Base-by-base conservation (phyloP, 1,139 yeast genomes). In the Schwanniomyces etchellsii region DNA sequence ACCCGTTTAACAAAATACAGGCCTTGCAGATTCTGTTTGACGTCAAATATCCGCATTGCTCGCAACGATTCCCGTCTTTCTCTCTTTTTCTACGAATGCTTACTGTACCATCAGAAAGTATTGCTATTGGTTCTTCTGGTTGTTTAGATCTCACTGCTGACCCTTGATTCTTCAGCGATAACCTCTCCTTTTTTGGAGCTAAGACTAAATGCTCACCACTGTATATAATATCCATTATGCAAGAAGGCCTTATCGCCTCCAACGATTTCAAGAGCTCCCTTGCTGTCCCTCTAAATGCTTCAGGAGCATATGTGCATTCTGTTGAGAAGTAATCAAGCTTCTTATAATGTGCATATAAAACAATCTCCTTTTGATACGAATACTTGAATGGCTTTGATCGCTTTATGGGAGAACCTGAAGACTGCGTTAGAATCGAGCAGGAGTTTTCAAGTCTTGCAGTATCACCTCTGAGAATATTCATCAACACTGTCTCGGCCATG, bases 281-380 rank as follows among this genome's bases (percentile, higher is more conserved):
- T 0, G 98, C 96, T 0, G 98, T 93, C 7, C 99, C 98, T 43
- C 99, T 67, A 50, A 93, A 93, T 0, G 99, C 97, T 53, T 93
- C 98, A 1, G 98, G 97, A 0, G 98, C 95, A 58, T 93, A 93
- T 0, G 96, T 81, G 56, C 99, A 93, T 50, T 93, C 99, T 0
- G 99, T 93, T 4, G 96, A 83, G 51, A 93, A 93, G 54, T 93
- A 93, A 55, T 93, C 98, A 33, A 93, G 68, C 48, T 88, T 83
- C 58, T 88, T 89, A 62, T 86, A 93, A 51, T 93, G 98, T 2
- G 99, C 99, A 59, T 93, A 93, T 16, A 93, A 69, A 14, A 93
- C 98, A 44, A 93, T 93, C 53, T 93, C 99, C 66, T 93, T 93
- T 52, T 93, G 97, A 54, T 93, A 93, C 9, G 95, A 75, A 52